Base-by-base conservation (phyloP, 805 yeast species). In the Lipomyces orientalis region DNA sequence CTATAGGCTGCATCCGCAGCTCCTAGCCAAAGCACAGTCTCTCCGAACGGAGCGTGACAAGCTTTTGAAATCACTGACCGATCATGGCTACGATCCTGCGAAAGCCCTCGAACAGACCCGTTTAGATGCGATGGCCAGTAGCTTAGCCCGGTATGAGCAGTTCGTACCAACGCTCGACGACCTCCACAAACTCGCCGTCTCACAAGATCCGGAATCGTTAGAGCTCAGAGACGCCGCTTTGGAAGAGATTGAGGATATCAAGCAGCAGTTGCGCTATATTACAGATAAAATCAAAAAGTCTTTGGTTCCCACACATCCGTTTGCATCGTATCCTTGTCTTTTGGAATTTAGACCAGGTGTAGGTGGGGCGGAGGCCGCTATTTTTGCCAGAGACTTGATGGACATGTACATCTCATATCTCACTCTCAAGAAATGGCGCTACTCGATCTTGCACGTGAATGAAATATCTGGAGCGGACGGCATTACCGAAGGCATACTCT, bases 281-380 rank as follows among this genome's bases (percentile, higher is more conserved):
- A 39, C 49, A n/a, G 19, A 10, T 14, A 61, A 61, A 22, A 60
- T 91, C 9, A 76, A 77, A 2, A 71, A 76, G 9, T 75, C 84
- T 0, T 80, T 95, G 4, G 78, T 94, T 29, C 97, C 98, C 1
- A 86, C 90, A 2, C 88, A 90, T 71, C 88, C 87, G 57, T 90
- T 90, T 76, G 85, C 88, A 2, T 95, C 90, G 58, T 87, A 86
- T 69, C 87, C 95, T 0, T 89, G 97, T 58, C 81, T 95, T 1
- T 71, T 95, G 22, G 99, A 95, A 77, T 79, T 95, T 14, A 83
- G 98, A 65, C 98, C 98, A 0, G 99, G 99, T 7, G 92, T 94
- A 1, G 99, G 99, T 16, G 99, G 99, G 2, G 86, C 88, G 5
- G 99, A 95, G 76, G 97, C 99, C 0, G 88, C 88, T 76, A 84